Evolutionary conservation across 352 stramenopile species (phyloP), one percentile per base, ranked within the genome.

Genomic region (Saprolegnia diclina): DNA sequence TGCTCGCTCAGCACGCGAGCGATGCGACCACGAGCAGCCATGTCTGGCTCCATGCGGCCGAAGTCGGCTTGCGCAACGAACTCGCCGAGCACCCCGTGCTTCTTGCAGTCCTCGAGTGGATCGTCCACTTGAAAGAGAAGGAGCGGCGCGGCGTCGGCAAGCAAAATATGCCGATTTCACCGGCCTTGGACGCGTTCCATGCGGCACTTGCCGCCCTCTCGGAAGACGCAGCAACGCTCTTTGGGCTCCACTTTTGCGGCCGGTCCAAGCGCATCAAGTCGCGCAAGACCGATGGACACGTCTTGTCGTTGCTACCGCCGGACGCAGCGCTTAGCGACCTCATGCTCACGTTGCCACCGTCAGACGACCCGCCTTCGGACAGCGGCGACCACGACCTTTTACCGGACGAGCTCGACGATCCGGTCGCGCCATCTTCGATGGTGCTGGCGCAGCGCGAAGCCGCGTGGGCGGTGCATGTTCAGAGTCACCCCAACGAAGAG

Each of bases 161-260:
- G 63, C 85, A 93, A 72, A 93, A 93, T 69, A 93, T 93, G 85
- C 76, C 59, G 21, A 91, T 90, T 69, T 90, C 74, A 42, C 71
- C 81, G 35, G 74, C 78, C 24, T 72, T 93, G 16, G 82, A 93
- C 67, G 64, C 73, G 4, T 93, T 92, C 63, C 86, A 91, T 80
- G 75, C 76, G 10, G 76, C 79, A 10, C 63, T 93, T 1, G 75
- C 76, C 0, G 79, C 83, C 19, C 65, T 91, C 46, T 91, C 82
- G 2, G 46, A 72, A 0, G 75, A 89, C 50, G 79, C 83, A 7
- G 90, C 78, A 53, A 83, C 90, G 37, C 74, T 91, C 16, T 93
- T 93, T 64, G 81, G 91, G 66, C 75, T 77, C 14, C 79, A 91
- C 22, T 72, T 93, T 13, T 82, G 82, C 48, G 82, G 85, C 3